Evolutionary conservation across 2,329 filamentous ascomycete genomes (phyloP), one percentile per base, ranked within the genome.

Genomic region (Neofusicoccum parvum): DNA sequence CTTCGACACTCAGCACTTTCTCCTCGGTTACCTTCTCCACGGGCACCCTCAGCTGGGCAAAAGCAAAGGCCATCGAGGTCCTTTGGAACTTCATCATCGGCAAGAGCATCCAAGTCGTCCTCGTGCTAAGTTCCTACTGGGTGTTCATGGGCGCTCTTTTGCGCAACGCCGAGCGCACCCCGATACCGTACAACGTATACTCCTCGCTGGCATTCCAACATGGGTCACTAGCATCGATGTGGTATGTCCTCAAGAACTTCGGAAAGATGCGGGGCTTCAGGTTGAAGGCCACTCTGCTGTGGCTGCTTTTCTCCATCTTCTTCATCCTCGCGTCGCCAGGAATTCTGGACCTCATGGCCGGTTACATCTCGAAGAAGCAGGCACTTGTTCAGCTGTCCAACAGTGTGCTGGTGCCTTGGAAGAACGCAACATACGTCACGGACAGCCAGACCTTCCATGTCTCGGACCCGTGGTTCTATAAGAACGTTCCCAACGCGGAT

Each of bases 21-120:
- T 48, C 56, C 1, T 12, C 41, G 14, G 32, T 60, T 12, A 60
- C 56, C 2, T 60, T 60, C n/a, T 60, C 56, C 41, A 60, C 56
- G 1, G 56, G 56, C 43, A 60, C 56, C 6, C 56, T 65, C 9
- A 65, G 12, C n/a, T 46, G 56, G 27, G 64, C 45, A 15, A 46
- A 65, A 34, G 64, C 64, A 14, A 65, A 65, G 36, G 64, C 64
- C 12, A 36, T 65, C 36, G 64, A 65, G 23, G 64, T 65, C 7
- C 34, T 46, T 34, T 62, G 64, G 64, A 65, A 65, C 46, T 46
- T 62, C 10, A 20, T 65, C 7, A 27, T 65, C 34, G 64, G 64
- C n/a, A 58, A 58, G 9, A 36, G 53, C 32, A 59, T 58, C 20
- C 63, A 65, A n/a, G 63, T 43, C 15, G 6, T 50, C 17, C 53